Percentiles rank a stretch among this genome's conserved stretches.
Evolutionary conservation across 345 rosid genomes (phyloP).

Genomic region (Limnanthes douglasii): DNA sequence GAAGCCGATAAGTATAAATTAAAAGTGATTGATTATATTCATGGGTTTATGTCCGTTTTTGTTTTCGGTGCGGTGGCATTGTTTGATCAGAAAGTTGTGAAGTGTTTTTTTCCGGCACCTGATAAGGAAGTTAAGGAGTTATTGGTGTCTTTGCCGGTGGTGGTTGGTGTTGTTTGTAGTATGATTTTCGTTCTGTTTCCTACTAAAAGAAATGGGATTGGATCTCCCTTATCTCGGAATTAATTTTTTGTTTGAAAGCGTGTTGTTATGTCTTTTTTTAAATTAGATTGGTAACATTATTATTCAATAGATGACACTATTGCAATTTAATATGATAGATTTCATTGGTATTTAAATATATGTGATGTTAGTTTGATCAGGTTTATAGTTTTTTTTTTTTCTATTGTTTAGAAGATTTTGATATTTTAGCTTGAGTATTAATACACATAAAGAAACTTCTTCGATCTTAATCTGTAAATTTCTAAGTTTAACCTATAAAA

Average conservation of each 20-base stretch:
- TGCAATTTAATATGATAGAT: no score
- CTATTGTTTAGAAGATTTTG: no score
- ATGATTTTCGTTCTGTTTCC: conserved; percentile 45
- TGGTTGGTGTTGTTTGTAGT: conserved; percentile 31
- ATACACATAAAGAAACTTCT: no score
- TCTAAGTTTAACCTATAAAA: no score
- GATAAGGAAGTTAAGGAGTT: conserved; percentile 26
- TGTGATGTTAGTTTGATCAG: no score
- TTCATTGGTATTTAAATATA: no score
- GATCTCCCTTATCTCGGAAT: conserved; percentile 36
- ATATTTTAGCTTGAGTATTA: no score
- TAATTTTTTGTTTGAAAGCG: neutral
- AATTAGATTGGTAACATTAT: no score
- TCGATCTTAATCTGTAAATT: no score
- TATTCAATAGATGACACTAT: no score
- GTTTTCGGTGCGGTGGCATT: conserved; percentile 41
- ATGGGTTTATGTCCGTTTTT: conserved; percentile 38
- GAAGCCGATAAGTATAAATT: conserved; percentile 27
- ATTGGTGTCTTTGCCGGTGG: conserved; percentile 24
- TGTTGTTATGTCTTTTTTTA: no score
- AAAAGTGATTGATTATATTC: conserved; percentile 40
- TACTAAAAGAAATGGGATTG: conserved; percentile 57
- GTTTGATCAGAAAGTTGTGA: conserved; percentile 53
- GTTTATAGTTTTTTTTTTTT: no score
- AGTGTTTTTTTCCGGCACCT: conserved; percentile 39